Base-by-base conservation (phyloP, 2,329 filamentous ascomycete species). In the Thielaviopsis ethacetica region DNA sequence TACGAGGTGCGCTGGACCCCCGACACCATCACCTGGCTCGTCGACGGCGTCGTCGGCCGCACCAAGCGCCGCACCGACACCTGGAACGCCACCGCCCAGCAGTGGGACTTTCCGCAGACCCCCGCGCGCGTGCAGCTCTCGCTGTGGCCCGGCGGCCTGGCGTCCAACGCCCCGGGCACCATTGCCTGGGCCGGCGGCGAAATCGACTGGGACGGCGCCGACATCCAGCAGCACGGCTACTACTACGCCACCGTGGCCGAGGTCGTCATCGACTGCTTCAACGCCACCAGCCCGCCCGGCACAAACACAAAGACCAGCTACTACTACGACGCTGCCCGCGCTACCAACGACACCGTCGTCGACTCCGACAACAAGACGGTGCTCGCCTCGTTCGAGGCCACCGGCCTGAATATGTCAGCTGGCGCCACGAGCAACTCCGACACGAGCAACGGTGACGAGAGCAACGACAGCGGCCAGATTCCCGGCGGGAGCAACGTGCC, bases 1-100 rank as follows among this genome's bases (percentile, higher is more conserved):
- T 98, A 97, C 73, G 88, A 91, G 69, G 86, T 98, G 67, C 83
- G 89, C 70, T 98, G 93, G 93, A 86, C 84, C 2, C 88, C 89
- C 13, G 91, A 97, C 63, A 72, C 79, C 63, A 84, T 97, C 64
- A 85, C 82, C 60, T 98, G 93, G 93, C 79, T 81, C 61, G 79
- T 98, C 54, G 90, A 98, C 68, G 91, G 89, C 68, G 75, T 85
- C 58, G 77, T 84, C 27, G 81, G 85, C 63, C 88, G 93, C 62
- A 85, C 81, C 24, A 76, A 89, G 69, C 77, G 90, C 69, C 84
- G 85, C 68, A 76, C 79, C 17, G 81, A 89, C 44, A 97, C 93
- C 13, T 97, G 85, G 83, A 96, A 98, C 73, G 73, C 76, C 13
- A 94, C 88, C 6, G 73, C 82, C 60, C 85, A 91, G 71, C 83